Conservation (phyloP, 2,329 filamentous ascomycete species). For the Hypoxylon sp. region DNA sequence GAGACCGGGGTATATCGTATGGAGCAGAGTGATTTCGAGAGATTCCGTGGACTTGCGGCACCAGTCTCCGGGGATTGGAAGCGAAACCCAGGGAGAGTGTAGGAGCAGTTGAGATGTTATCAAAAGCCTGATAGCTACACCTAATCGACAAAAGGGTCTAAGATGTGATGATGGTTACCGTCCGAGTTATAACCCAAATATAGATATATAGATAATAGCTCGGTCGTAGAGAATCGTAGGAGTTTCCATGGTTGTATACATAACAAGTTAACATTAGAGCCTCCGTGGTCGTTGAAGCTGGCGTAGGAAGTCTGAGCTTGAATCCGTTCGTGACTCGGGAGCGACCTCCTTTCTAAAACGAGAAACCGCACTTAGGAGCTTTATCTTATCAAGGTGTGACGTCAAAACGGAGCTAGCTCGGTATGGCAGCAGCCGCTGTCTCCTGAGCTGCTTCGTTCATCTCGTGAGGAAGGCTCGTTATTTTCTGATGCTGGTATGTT, state of each 20-base stretch:
- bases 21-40: neutral
- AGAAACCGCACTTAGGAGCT: conserved; percentile 10
- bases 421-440: conserved; percentile 1
- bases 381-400: conserved; percentile 41
- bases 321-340: conserved; percentile 12
- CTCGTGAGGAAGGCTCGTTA: conserved; percentile 12
- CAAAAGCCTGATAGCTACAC: neutral
- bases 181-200: conserved; percentile 6
- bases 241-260: conserved; percentile 7
- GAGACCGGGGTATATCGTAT: neutral
- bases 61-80: neutral
- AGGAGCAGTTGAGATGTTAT: neutral
- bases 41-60: neutral
- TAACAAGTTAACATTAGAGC: conserved; percentile 1
- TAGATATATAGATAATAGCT: conserved; percentile 2
- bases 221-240: conserved; percentile 4
- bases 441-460: too few species aligned
- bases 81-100: neutral
- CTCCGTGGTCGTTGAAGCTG: neutral
- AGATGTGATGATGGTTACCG: neutral
- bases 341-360: conserved; percentile 20
- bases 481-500: neutral
- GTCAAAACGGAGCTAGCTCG: conserved; percentile 25
- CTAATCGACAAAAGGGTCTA: conserved; percentile 2
- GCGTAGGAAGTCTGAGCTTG: conserved; percentile 1